A percentile compares a stretch with the other conserved stretches of the same genome.
Evolutionary conservation across 2,329 filamentous ascomycete genomes (phyloP).

Genomic region (Colletotrichum sublineola): DNA sequence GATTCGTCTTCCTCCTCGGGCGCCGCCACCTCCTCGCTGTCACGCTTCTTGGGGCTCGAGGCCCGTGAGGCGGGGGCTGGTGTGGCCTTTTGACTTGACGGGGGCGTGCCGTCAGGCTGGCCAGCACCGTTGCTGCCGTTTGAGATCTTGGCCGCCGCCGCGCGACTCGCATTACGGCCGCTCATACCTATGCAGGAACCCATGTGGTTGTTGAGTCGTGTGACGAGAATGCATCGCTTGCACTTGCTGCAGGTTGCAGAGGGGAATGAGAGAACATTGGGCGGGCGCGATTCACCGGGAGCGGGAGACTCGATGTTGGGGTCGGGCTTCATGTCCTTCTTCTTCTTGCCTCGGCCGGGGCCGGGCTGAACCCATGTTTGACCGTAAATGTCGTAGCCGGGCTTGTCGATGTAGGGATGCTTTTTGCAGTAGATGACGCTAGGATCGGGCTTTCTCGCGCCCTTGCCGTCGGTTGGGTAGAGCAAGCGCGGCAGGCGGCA

Average conservation of each 20-base stretch:
- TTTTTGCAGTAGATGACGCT: slow-evolving; percentile 82
- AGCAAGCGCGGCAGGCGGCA: slow-evolving; percentile 82
- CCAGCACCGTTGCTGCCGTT: slow-evolving; percentile 65
- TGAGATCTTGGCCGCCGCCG: slow-evolving; percentile 73
- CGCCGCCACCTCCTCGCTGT: slow-evolving; percentile 64
- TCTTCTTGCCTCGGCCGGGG: slow-evolving; percentile 80
- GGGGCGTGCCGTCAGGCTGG: slow-evolving; percentile 69
- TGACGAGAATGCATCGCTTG: slow-evolving; percentile 75
- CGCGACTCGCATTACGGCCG: slow-evolving; percentile 72
- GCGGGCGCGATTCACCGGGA: slow-evolving; percentile 65
- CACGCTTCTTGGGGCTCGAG: slow-evolving; percentile 69
- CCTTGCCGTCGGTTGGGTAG: slow-evolving; percentile 78
- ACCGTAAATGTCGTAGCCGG: slow-evolving; percentile 84
- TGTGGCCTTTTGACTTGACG: slow-evolving; percentile 73
- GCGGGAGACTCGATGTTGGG: slow-evolving; percentile 62
- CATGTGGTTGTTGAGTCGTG: slow-evolving; percentile 77
- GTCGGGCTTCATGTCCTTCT: slow-evolving; percentile 78
- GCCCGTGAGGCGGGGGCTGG: slow-evolving; percentile 68
- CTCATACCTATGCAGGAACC: slow-evolving; percentile 76
- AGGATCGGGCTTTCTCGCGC: slow-evolving; percentile 74
- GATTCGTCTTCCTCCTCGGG: slow-evolving; percentile 65
- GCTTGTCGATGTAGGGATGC: slow-evolving; percentile 81
- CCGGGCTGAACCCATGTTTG: slow-evolving; percentile 83
- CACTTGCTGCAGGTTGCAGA: slow-evolving; percentile 77
- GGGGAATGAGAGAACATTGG: slow-evolving; percentile 74